Percentiles rank a stretch among this genome's conserved stretches.
Evolutionary conservation across 2,329 filamentous ascomycete species (phyloP).

Genomic region (Xenoacremonium recifei): DNA sequence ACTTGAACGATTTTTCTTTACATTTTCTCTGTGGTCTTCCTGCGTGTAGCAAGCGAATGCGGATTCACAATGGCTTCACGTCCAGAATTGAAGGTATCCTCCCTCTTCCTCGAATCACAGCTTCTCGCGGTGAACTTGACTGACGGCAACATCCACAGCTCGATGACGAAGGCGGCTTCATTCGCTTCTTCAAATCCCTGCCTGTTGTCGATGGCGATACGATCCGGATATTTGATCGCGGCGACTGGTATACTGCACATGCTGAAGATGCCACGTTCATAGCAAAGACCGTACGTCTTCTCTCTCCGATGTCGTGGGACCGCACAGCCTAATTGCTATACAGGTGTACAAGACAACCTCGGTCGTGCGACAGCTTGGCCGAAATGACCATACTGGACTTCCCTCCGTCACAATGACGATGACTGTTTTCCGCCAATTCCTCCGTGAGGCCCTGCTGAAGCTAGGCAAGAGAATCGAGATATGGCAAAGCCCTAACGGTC

Average conservation of each 20-base stretch:
- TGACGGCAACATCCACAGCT: slow-evolving; percentile 65
- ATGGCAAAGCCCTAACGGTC: slow-evolving; percentile 71
- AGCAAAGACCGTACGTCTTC: slow-evolving; percentile 62
- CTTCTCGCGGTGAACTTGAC: no score
- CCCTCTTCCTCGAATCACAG: no score
- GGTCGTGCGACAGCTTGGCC: slow-evolving; percentile 85
- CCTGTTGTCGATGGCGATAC: slow-evolving; percentile 69
- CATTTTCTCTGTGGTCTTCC: slow-evolving; percentile 5
- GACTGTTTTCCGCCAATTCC: slow-evolving; percentile 93
- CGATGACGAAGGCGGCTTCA: slow-evolving; percentile 96
- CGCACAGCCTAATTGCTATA: not conserved
- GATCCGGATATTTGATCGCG: slow-evolving; percentile 87
- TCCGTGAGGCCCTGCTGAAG: slow-evolving; percentile 90
- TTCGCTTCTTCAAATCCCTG: slow-evolving; percentile 91
- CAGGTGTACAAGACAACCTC: slow-evolving; percentile 97
- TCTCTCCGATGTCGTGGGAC: not conserved
- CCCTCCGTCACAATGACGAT: slow-evolving; percentile 93
- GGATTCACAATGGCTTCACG: slow-evolving; percentile 62
- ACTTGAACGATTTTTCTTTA: slow-evolving; percentile 1
- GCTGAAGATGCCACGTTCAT: slow-evolving; percentile 83
- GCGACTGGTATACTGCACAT: slow-evolving; percentile 95
- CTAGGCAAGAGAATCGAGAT: slow-evolving; percentile 90
- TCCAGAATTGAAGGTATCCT: slow-evolving; percentile 71
- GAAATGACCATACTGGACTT: slow-evolving; percentile 78
- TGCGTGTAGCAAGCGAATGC: slow-evolving; percentile 5